A percentile compares a stretch with the other conserved stretches of the same genome.
These are phyloP conservation scores for Skeletonema menzelii DNA, from an alignment of 108 stramenopile genomes.

Conservation along the genomic window DNA sequence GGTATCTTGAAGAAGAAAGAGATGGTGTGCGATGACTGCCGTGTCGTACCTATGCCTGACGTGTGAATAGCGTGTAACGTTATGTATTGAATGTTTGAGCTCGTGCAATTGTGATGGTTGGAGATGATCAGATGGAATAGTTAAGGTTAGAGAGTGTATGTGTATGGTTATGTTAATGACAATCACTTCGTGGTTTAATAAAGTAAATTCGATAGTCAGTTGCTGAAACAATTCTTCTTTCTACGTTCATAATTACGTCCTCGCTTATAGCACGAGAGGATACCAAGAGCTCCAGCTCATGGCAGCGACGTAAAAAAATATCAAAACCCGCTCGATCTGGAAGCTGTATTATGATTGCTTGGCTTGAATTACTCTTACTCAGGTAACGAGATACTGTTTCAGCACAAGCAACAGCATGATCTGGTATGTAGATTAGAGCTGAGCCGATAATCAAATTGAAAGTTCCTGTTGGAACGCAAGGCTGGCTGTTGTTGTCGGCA, in stretches of 20 bases:
- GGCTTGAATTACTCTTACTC: neutral
- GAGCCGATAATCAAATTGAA: slow-evolving; percentile 39
- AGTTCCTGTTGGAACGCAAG: slow-evolving; percentile 6
- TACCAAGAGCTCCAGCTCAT: slow-evolving; percentile 18
- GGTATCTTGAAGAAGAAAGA: slow-evolving; percentile 43
- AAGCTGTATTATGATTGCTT: slow-evolving; percentile 30
- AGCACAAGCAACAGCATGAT: slow-evolving; percentile 35
- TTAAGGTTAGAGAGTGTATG: no score
- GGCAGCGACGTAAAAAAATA: slow-evolving; percentile 24
- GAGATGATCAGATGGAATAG: neutral
- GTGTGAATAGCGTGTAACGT: neutral
- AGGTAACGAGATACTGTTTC: slow-evolving; percentile 30
- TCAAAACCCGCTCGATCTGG: slow-evolving; percentile 29
- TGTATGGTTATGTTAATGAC: neutral
- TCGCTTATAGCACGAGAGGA: slow-evolving; percentile 3
- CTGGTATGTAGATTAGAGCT: slow-evolving; percentile 22
- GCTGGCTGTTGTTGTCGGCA: neutral
- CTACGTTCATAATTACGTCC: slow-evolving; percentile 10
- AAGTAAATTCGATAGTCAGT: slow-evolving; percentile 25
- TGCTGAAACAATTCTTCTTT: slow-evolving; percentile 17
- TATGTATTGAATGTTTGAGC: no score
- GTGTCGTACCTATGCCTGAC: neutral
- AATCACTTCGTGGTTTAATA: neutral
- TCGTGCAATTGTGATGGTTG: no score
- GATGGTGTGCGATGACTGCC: slow-evolving; percentile 22